Evolutionary conservation across 106 monocot genomes (phyloP).

Genomic region (Triglochin maritima): DNA sequence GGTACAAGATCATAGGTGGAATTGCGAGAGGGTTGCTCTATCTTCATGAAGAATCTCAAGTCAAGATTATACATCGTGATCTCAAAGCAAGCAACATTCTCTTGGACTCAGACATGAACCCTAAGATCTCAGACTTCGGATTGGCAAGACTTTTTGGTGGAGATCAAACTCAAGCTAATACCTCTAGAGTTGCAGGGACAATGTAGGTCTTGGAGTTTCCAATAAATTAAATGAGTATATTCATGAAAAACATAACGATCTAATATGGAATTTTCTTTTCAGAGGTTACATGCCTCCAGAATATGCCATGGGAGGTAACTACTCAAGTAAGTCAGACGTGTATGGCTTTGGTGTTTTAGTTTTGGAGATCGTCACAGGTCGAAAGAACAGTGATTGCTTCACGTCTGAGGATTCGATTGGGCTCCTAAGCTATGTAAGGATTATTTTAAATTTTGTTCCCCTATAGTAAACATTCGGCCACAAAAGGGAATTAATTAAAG

Average conservation of each 20-base stretch:
- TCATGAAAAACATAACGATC: neutral
- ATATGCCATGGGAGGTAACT: slow-evolving; percentile 18
- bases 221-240: neutral
- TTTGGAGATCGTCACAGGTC: slow-evolving; percentile 24
- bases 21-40: slow-evolving; percentile 6
- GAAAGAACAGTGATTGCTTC: neutral
- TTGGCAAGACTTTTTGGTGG: slow-evolving; percentile 4
- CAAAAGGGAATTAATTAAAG: neutral
- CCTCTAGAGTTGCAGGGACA: neutral
- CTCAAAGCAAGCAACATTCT: slow-evolving; percentile 7
- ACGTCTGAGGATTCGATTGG: neutral
- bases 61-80: slow-evolving; percentile 4
- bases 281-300: slow-evolving; percentile 40
- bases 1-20: neutral
- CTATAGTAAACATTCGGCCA: neutral
- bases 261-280: neutral
- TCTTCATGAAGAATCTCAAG: slow-evolving; percentile 4
- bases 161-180: slow-evolving; percentile 3
- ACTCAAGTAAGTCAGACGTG: slow-evolving; percentile 24
- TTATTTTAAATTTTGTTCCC: neutral
- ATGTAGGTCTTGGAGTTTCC: neutral
- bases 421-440: slow-evolving; percentile 6
- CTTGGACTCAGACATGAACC: neutral
- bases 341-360: slow-evolving; percentile 28
- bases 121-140: slow-evolving; percentile 8